phyloP scores from a whole-genome alignment of 148 eudicot species.

The Diospyros lotus region DNA sequence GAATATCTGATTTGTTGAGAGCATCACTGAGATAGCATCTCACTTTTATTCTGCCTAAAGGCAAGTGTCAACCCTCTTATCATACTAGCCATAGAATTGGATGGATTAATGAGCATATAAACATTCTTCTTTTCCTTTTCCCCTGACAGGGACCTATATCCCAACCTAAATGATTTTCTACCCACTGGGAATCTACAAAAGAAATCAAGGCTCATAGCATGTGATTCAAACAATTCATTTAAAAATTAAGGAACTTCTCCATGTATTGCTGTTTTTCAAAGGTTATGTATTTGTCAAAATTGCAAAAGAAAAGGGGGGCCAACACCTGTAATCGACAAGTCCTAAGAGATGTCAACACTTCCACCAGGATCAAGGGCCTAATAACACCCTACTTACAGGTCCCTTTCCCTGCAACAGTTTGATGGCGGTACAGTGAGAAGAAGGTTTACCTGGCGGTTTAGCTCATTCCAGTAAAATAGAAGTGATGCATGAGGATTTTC shows the following conservation, averaged over 20 bases:
- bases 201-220: background rate
- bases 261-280: too few relatives aligned
- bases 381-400: constrained; percentile 2
- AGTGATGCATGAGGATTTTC: constrained; percentile 90
- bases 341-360: background rate
- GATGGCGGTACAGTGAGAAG: background rate
- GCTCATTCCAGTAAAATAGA: constrained; percentile 81
- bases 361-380: background rate
- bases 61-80: background rate
- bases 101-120: background rate
- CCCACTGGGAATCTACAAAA: background rate
- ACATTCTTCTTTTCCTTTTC: background rate
- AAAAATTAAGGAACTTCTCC: too few relatives aligned
- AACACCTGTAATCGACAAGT: background rate
- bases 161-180: background rate
- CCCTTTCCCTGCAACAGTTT: background rate
- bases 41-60: background rate
- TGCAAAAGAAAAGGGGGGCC: background rate
- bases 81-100: background rate
- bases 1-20: background rate
- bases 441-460: constrained; percentile 69
- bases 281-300: background rate
- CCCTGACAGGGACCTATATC: background rate
- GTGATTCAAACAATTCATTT: background rate
- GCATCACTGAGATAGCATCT: background rate